Evolutionary conservation across 1,284 basidiomycete genomes (phyloP), one percentile per base, ranked within the genome.

Genomic region (Trametes polyzona): DNA sequence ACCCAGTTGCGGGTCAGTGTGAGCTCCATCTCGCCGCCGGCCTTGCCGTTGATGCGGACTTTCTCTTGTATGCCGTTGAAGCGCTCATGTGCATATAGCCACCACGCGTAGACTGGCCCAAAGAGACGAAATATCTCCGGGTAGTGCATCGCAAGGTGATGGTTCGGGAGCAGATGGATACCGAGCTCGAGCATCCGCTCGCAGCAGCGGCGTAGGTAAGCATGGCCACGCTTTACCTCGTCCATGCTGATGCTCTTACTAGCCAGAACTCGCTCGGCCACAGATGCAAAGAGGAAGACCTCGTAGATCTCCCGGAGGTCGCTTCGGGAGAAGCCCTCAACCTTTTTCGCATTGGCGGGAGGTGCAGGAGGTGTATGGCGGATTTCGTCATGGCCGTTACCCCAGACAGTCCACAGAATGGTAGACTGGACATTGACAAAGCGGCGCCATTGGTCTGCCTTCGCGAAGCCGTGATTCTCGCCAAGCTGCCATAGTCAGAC

Each of bases 71-170:
- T 63, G 1, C 75, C 69, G 57, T 75, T 76, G 60, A 72, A 72
- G 1, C 70, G 53, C 46, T 77, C 72, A 55, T 71, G 73, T 1
- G 71, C 67, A 54, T 73, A 76, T 0, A 74, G 59, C 73, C 73
- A 76, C 72, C 73, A 76, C 1, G 62, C 67, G 42, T 76, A 74
- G 1, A 71, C 65, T 8, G 75, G 74, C 2, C 73, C 72, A 59
- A 68, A 73, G 5, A 47, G 55, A n/a, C 62, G 33, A 48, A 75
- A 65, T 41, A 73, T 65, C 0, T 56, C 48, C 6, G 49, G 27
- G 50, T 66, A 71, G 48, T 74, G 73, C 67, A 71, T 70, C 5
- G 64, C 49, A 3, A 71, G 57, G 47, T 75, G 72, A 40, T 72
- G 67, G 48, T 74, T 75, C 27, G 69, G 68, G 1, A 63, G 61